These are phyloP conservation scores for Chaetoscypha palmicola DNA, from an alignment of 2,329 filamentous ascomycete species.

Conservation along the genomic window DNA sequence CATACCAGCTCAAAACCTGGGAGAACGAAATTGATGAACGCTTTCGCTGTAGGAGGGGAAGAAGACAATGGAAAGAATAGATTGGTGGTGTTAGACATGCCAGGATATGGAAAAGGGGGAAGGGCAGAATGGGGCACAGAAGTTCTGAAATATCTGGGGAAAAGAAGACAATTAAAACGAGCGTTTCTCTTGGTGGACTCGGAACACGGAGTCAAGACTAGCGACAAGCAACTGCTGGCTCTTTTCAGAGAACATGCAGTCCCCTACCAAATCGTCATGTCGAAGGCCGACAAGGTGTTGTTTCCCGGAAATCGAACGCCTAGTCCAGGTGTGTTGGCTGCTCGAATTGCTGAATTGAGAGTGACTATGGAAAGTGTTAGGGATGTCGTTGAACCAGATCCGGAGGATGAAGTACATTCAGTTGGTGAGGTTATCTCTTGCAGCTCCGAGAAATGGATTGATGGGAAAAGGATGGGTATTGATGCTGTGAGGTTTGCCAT, in stretches of 20 bases:
- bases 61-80: conserved; percentile 24
- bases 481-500: conserved; percentile 58
- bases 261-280: conserved; percentile 58
- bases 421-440: conserved; percentile 55
- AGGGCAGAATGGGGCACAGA: conserved; percentile 56
- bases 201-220: conserved; percentile 54
- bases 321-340: conserved; percentile 28
- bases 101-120: conserved; percentile 61
- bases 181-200: conserved; percentile 60
- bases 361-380: conserved; percentile 34
- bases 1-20: conserved; percentile 53
- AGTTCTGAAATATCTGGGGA: conserved; percentile 60
- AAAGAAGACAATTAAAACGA: conserved; percentile 50
- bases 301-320: conserved; percentile 29
- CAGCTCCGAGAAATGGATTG: conserved; percentile 43
- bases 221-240: conserved; percentile 49
- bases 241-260: conserved; percentile 50
- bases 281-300: conserved; percentile 56
- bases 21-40: conserved; percentile 58
- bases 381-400: conserved; percentile 36
- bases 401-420: conserved; percentile 34
- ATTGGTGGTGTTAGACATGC: conserved; percentile 61
- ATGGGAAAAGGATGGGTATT: conserved; percentile 47
- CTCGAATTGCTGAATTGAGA: conserved; percentile 33
- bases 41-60: conserved; percentile 49